These are phyloP conservation scores for Neospora caninum DNA, from an alignment of 169 alveolate genomes.

Conservation along the genomic window DNA sequence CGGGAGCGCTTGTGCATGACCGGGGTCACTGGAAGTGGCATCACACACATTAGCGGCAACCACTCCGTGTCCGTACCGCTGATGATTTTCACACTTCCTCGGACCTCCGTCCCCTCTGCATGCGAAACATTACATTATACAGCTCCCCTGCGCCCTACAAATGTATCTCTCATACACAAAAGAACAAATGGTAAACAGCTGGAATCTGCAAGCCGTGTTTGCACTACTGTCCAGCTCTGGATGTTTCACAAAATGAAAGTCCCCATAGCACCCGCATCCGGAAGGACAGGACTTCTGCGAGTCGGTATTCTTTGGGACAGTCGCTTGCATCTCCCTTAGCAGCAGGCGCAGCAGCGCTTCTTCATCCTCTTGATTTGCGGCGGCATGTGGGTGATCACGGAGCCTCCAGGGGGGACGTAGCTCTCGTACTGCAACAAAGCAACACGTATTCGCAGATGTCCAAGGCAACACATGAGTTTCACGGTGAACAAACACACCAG, in stretches of 20 bases:
- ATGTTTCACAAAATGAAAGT: background rate
- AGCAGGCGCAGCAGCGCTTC: conserved; percentile 39
- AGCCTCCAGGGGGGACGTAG: conserved; percentile 48
- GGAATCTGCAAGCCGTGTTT: background rate
- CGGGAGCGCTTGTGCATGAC: background rate
- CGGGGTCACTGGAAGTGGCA: background rate
- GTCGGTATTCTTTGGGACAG: too few species aligned
- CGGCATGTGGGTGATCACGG: conserved; percentile 23
- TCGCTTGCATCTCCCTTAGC: background rate
- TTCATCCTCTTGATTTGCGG: conserved; percentile 36
- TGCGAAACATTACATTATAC: background rate
- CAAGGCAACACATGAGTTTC: background rate
- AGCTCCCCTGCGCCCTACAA: background rate
- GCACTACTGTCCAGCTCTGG: background rate
- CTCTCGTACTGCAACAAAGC: conserved; percentile 29
- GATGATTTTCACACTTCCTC: background rate
- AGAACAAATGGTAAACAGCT: background rate
- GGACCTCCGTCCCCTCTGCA: background rate
- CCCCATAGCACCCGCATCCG: too few species aligned
- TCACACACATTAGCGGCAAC: background rate
- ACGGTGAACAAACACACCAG: background rate
- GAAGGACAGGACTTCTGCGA: background rate
- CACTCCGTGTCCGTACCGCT: background rate
- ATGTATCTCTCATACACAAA: too few species aligned
- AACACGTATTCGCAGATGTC: background rate